Percentiles rank a stretch among this genome's conserved stretches.
Conservation (phyloP, 2,329 filamentous ascomycete genomes). For the Exutisphaerella laricina region DNA sequence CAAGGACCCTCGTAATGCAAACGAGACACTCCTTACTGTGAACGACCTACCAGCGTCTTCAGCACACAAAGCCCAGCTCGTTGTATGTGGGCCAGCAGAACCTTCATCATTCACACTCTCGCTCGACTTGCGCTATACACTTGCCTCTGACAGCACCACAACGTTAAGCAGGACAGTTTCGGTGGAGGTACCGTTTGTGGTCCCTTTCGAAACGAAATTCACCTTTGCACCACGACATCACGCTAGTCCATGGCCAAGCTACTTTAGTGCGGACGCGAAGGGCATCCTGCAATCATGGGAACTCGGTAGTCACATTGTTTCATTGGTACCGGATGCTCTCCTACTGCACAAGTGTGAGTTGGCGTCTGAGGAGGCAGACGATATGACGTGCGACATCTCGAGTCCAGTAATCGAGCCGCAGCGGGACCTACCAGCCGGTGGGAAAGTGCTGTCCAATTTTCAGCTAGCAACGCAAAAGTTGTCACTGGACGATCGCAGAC, state of each 20-base stretch:
- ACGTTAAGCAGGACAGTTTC: conserved; percentile 68
- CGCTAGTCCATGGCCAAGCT: conserved; percentile 74
- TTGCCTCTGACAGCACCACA: conserved; percentile 73
- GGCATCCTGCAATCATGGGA: conserved; percentile 80
- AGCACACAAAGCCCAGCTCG: conserved; percentile 12
- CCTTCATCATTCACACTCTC: conserved; percentile 61
- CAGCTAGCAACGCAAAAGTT: conserved; percentile 65
- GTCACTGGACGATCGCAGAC: conserved; percentile 73
- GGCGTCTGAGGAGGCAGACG: conserved; percentile 56
- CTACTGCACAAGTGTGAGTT: conserved; percentile 58
- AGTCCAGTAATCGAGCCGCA: conserved; percentile 9
- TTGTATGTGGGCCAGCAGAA: conserved; percentile 37
- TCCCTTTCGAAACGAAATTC: conserved; percentile 88
- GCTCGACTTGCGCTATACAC: conserved; percentile 68
- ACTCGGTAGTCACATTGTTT: conserved; percentile 64
- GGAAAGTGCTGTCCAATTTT: conserved; percentile 19
- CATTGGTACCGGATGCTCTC: conserved; percentile 64
- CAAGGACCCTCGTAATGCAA: too few species aligned
- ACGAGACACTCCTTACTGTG: conserved; percentile 9
- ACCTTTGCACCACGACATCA: conserved; percentile 78
- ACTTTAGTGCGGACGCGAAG: conserved; percentile 57
- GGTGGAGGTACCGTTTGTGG: conserved; percentile 66
- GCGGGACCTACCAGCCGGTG: conserved; percentile 11
- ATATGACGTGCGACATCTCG: conserved; percentile 51
- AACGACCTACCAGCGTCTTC: conserved; percentile 12